Evolutionary conservation across 2,329 filamentous ascomycete species (phyloP).

Genomic region (Apiospora rasikravindrae): DNA sequence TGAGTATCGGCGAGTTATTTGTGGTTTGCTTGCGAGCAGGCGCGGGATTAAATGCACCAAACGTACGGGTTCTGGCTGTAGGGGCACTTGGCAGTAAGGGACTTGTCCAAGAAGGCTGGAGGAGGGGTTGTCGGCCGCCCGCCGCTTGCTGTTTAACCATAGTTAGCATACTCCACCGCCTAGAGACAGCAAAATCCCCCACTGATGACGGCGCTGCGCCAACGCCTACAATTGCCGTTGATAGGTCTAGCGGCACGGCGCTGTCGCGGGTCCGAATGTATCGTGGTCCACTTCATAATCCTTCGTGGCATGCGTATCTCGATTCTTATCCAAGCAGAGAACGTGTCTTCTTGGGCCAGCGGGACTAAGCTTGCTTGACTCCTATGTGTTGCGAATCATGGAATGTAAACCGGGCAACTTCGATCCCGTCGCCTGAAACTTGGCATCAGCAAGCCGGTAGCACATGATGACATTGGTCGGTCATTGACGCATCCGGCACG

Average conservation of each 20-base stretch:
- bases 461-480: no score
- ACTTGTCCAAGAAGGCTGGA: not conserved
- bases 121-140: not conserved
- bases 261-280: not conserved
- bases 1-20: not conserved
- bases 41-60: not conserved
- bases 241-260: slow-evolving; percentile 1
- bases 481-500: no score
- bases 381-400: no score
- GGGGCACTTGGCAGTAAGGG: no score
- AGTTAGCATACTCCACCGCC: not conserved
- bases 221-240: not conserved
- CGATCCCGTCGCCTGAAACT: no score
- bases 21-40: not conserved
- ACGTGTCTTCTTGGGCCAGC: not conserved
- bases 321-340: not conserved
- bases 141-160: not conserved
- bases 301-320: not conserved
- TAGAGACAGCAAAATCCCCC: not conserved
- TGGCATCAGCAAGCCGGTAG: no score
- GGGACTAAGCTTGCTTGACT: no score
- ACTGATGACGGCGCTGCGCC: not conserved
- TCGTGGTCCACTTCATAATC: not conserved
- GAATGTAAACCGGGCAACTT: no score
- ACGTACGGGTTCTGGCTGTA: not conserved